Conservation (phyloP, 2,329 filamentous ascomycete species). For the Botryotinia convoluta region DNA sequence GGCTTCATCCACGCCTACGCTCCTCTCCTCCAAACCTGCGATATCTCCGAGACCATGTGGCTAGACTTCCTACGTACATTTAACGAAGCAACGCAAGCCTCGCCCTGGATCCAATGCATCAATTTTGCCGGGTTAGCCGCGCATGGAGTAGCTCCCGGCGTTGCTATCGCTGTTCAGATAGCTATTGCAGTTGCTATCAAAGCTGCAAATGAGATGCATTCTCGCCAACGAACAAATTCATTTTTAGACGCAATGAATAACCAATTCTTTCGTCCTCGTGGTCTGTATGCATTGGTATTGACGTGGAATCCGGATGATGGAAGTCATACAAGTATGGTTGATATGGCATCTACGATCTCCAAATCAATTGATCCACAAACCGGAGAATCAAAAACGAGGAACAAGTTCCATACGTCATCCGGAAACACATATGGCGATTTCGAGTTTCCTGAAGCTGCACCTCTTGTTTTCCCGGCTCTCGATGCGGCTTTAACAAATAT, state of each 20-base stretch:
- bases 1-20: background rate
- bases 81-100: background rate
- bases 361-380: slow-evolving; percentile 30
- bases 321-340: slow-evolving; percentile 28
- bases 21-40: background rate
- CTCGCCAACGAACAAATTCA: slow-evolving; percentile 41
- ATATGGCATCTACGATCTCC: slow-evolving; percentile 40
- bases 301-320: slow-evolving; percentile 47
- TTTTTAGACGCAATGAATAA: slow-evolving; percentile 57
- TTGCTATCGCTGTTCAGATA: slow-evolving; percentile 34
- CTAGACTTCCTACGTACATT: background rate
- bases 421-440: slow-evolving; percentile 41
- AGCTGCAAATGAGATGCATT: slow-evolving; percentile 41
- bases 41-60: background rate
- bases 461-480: slow-evolving; percentile 41
- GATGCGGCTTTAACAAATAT: slow-evolving; percentile 26
- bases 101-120: background rate
- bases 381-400: slow-evolving; percentile 10
- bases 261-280: slow-evolving; percentile 54
- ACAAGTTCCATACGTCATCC: slow-evolving; percentile 28
- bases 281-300: slow-evolving; percentile 54
- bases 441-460: slow-evolving; percentile 41
- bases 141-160: background rate
- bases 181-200: slow-evolving; percentile 45
- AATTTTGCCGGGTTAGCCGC: background rate